Evolutionary conservation across 805 yeast species (phyloP).

Genomic region (Kockiozyma suomiensis): DNA sequence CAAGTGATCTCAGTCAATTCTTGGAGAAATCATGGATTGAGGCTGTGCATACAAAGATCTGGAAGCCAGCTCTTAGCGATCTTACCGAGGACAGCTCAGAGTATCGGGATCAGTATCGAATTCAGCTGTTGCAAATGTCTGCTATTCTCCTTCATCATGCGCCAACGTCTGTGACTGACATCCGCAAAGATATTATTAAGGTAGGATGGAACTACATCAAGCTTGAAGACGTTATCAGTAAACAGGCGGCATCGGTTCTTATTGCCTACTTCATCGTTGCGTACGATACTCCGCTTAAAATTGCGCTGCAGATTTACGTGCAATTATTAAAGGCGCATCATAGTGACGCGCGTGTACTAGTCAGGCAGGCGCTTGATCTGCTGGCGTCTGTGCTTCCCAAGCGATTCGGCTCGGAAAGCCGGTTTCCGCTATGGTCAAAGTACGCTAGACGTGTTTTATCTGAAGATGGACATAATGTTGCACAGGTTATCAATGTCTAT

Average conservation of each 20-base stretch:
- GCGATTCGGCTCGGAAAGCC: conserved; percentile 27
- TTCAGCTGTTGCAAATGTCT: conserved; percentile 79
- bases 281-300: conserved; percentile 83
- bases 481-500: conserved; percentile 83
- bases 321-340: conserved; percentile 84
- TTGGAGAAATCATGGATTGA: conserved; percentile 63
- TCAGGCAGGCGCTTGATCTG: conserved; percentile 82
- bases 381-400: conserved; percentile 65
- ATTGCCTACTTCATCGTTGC: conserved; percentile 83
- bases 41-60: conserved; percentile 62
- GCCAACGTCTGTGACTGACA: conserved; percentile 57
- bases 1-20: conserved; percentile 53
- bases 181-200: conserved; percentile 75
- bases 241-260: conserved; percentile 89
- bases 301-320: conserved; percentile 90
- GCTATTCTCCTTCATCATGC: conserved; percentile 72
- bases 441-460: conserved; percentile 92
- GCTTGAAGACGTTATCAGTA: conserved; percentile 82
- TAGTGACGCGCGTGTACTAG: conserved; percentile 78
- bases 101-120: conserved; percentile 69
- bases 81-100: conserved; percentile 63
- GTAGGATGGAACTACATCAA: conserved; percentile 94
- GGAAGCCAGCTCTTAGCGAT: conserved; percentile 58
- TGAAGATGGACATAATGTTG: conserved; percentile 85
- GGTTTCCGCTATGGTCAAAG: conserved; percentile 71